These are phyloP conservation scores for Penicillium sp. DNA, from an alignment of 2,329 filamentous ascomycete genomes.

Conservation along the genomic window DNA sequence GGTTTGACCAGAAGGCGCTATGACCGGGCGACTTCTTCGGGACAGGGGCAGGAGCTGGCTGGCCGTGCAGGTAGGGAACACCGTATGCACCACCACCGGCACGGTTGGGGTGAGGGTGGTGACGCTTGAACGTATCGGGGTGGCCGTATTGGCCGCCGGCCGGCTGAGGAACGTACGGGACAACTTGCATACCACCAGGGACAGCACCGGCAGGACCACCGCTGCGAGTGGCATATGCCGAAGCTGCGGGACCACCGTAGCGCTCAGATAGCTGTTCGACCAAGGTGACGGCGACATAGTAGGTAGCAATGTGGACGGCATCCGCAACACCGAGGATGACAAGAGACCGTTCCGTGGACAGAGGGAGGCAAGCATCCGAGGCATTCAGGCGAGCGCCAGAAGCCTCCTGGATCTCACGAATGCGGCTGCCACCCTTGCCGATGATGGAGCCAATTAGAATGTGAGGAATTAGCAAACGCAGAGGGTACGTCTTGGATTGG, in stretches of 20 bases:
- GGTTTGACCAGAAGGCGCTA: too few relatives aligned
- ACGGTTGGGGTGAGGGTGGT: conserved; percentile 70
- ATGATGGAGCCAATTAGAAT: conserved; percentile 98
- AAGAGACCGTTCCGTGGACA: conserved; percentile 95
- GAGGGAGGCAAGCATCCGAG: conserved; percentile 87
- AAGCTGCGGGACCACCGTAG: conserved; percentile 91
- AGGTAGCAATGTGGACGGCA: conserved; percentile 97
- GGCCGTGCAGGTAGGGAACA: conserved; percentile 69
- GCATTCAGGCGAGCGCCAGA: conserved; percentile 95
- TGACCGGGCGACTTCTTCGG: too few relatives aligned
- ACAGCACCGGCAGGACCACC: conserved; percentile 90
- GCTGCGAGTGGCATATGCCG: conserved; percentile 94
- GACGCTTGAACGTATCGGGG: conserved; percentile 76
- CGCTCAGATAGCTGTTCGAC: conserved; percentile 96
- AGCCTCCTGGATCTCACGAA: conserved; percentile 97
- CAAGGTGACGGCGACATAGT: conserved; percentile 97
- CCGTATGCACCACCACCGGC: conserved; percentile 72
- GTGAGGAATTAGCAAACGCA: conserved; percentile 91
- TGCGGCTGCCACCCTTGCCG: conserved; percentile 91
- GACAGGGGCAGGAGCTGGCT: conserved; percentile 51
- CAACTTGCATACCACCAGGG: conserved; percentile 96
- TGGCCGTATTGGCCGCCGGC: conserved; percentile 90
- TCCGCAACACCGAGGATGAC: conserved; percentile 97
- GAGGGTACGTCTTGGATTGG: conserved; percentile 94
- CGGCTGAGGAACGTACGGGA: conserved; percentile 94